Evolutionary conservation across 1,139 yeast species (phyloP).

Genomic region (Candida sojae): DNA sequence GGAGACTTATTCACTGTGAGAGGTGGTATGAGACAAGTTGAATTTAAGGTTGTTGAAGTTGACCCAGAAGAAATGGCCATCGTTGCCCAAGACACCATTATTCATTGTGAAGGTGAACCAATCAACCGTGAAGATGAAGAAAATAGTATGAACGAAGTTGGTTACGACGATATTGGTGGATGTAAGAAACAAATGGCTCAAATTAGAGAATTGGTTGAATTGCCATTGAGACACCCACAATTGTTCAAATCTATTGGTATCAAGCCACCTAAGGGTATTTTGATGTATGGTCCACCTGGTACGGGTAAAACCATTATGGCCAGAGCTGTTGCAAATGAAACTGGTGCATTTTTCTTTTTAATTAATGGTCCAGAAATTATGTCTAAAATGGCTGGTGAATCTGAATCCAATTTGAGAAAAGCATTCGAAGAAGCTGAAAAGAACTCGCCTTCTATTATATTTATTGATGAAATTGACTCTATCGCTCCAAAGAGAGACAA

Average conservation of each 20-base stretch:
- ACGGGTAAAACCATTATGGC: constrained; percentile 99
- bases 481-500: constrained; percentile 99
- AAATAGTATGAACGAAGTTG: constrained; percentile 92
- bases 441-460: constrained; percentile 95
- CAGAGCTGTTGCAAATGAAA: constrained; percentile 98
- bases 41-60: constrained; percentile 95
- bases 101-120: constrained; percentile 99
- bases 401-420: constrained; percentile 94
- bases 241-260: constrained; percentile 95
- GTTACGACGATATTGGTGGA: constrained; percentile 99
- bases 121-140: constrained; percentile 99
- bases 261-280: constrained; percentile 95
- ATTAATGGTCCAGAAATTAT: constrained; percentile 99
- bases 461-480: constrained; percentile 97
- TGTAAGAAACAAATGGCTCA: constrained; percentile 99
- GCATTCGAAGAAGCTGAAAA: constrained; percentile 99
- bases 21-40: constrained; percentile 99
- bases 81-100: constrained; percentile 97
- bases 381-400: constrained; percentile 99
- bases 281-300: constrained; percentile 99
- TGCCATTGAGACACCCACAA: constrained; percentile 97
- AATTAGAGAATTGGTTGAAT: constrained; percentile 93
- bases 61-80: constrained; percentile 98
- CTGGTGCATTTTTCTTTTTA: constrained; percentile 97
- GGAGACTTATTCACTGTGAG: constrained; percentile 96